Evolutionary conservation across 306 rosid species (phyloP).

Genomic region (Castanea sativa): DNA sequence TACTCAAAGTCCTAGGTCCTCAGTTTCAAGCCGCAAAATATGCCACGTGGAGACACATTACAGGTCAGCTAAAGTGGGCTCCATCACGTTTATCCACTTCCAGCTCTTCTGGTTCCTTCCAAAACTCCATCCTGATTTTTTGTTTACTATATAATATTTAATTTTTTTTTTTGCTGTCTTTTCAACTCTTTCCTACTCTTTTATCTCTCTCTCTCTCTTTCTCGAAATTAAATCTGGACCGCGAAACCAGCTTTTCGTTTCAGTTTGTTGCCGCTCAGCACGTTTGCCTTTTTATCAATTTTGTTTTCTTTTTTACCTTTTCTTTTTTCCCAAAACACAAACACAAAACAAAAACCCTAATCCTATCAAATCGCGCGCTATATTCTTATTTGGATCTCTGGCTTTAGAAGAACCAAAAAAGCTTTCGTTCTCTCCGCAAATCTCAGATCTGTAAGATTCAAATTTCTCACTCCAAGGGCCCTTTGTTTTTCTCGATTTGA

Average conservation of each 20-base stretch:
- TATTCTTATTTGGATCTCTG: constrained; percentile 21
- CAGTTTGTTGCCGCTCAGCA: constrained; percentile 59
- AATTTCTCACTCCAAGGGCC: constrained; percentile 24
- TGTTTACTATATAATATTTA: background rate
- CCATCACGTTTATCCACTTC: constrained; percentile 55
- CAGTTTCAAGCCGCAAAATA: constrained; percentile 5
- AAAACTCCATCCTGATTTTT: constrained; percentile 13
- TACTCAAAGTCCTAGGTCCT: background rate
- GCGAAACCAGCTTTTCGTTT: constrained; percentile 62
- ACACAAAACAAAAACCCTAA: constrained; percentile 80
- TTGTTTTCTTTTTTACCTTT: background rate
- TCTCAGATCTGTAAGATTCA: constrained; percentile 49
- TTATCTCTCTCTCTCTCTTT: constrained; percentile 38
- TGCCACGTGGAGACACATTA: constrained; percentile 35
- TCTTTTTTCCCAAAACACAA: background rate
- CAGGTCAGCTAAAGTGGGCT: constrained; percentile 35
- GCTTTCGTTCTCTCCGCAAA: constrained; percentile 17
- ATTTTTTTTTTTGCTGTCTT: background rate
- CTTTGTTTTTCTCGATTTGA: constrained; percentile 16
- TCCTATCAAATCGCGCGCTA: constrained; percentile 22
- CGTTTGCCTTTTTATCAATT: constrained; percentile 18
- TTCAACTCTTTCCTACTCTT: constrained; percentile 15
- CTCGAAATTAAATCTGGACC: constrained; percentile 66
- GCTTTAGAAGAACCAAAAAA: background rate
- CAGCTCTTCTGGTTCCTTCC: constrained; percentile 51